A percentile compares a stretch with the other conserved stretches of the same genome.
phyloP scores from a whole-genome alignment of 2,329 filamentous ascomycete species.

The Venturia pyrina region DNA sequence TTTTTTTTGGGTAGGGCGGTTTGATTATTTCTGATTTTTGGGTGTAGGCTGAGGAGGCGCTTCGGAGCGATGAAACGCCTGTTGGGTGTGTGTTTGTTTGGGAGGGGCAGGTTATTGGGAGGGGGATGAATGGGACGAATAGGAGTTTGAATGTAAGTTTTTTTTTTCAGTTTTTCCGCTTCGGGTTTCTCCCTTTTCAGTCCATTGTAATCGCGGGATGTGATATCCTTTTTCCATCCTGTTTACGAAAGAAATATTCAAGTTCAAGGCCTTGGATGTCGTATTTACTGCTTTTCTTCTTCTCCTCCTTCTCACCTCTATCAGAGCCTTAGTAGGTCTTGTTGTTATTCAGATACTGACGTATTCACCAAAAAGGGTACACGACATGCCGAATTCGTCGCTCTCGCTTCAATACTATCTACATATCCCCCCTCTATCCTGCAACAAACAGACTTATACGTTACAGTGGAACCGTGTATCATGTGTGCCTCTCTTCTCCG shows the following conservation, averaged over 20 bases:
- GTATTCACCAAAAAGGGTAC: conserved; percentile 54
- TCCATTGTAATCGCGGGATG: too few relatives aligned
- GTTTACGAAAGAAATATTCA: too few relatives aligned
- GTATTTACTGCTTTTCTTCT: too few relatives aligned
- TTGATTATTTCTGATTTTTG: too few relatives aligned
- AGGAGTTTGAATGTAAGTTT: conserved; percentile 56
- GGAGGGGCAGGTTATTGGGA: conserved; percentile 66
- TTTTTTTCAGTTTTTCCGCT: too few relatives aligned
- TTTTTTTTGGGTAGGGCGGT: too few relatives aligned
- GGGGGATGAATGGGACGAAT: conserved; percentile 96
- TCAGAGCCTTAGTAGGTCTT: too few relatives aligned
- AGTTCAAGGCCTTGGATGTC: too few relatives aligned
- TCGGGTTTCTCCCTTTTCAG: too few relatives aligned
- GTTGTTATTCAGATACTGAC: too few relatives aligned
- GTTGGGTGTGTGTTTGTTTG: conserved; percentile 93
- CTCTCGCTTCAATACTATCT: conserved; percentile 56
- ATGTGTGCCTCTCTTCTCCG: conserved; percentile 94
- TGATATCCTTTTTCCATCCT: too few relatives aligned
- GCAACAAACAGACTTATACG: conserved; percentile 71
- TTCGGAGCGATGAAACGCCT: conserved; percentile 81
- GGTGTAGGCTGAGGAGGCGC: conserved; percentile 68
- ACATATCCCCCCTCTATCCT: conserved; percentile 60
- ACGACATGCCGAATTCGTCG: conserved; percentile 90
- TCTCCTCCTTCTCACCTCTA: too few relatives aligned
- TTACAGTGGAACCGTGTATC: conserved; percentile 96